Conservation (phyloP, 352 stramenopile genomes). For the Pythium dissimile region DNA sequence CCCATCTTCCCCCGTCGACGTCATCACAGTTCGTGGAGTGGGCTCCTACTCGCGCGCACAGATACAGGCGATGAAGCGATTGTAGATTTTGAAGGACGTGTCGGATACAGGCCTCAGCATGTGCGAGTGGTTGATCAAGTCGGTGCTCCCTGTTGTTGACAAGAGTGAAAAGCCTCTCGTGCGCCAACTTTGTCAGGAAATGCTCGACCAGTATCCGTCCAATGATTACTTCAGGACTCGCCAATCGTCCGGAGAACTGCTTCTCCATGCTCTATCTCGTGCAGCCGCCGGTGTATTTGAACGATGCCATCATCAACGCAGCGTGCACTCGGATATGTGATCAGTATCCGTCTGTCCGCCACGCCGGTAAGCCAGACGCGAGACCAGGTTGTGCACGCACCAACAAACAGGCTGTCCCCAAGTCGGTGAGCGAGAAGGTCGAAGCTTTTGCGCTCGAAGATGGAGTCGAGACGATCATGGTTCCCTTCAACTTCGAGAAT, state of each 20-base stretch:
- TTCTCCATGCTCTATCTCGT: neutral
- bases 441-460: neutral
- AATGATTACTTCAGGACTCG: neutral
- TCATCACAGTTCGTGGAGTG: neutral
- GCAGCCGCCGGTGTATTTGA: neutral
- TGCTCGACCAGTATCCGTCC: neutral
- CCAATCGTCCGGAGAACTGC: neutral
- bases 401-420: neutral
- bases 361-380: neutral
- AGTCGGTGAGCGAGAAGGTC: neutral
- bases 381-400: neutral
- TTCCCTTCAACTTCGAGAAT: too few relatives aligned
- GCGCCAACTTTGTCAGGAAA: neutral
- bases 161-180: too few relatives aligned
- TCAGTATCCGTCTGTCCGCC: neutral
- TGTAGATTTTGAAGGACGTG: neutral
- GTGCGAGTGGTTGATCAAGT: slow-evolving; percentile 2
- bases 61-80: neutral
- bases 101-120: neutral
- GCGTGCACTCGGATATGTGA: neutral
- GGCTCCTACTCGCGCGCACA: neutral
- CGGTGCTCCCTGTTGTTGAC: too few relatives aligned
- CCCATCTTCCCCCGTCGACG: neutral
- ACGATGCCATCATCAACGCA: neutral
- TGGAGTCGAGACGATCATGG: neutral